Evolutionary conservation across 768 basidiomycete species (phyloP), one percentile per base, ranked within the genome.

Genomic region (Russula foetens): DNA sequence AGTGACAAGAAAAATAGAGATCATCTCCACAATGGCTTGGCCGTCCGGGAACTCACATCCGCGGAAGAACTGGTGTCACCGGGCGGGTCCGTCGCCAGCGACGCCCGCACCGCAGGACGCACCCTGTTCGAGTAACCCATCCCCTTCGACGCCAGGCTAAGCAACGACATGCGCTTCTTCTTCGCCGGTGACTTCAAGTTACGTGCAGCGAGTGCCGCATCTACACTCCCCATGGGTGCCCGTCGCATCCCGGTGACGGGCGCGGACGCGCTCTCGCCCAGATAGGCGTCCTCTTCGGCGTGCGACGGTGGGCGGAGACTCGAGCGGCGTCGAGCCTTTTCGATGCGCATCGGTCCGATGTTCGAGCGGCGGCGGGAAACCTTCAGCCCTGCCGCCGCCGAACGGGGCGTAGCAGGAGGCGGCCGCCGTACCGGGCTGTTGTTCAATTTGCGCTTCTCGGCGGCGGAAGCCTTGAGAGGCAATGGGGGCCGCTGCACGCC

Each of bases 231-330:
- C 17, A 77, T 44, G 53, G 80, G 68, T 11, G 79, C 72, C 26
- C 85, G 73, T 62, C 81, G 68, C 66, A 75, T 65, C 28, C 74
- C 75, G 19, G 44, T 9, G 23, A 26, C 19, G 3, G 58, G 50
- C n/a, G 31, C 57, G 9, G 29, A 70, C 60, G 75, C 67, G 63
- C 69, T 52, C 39, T 64, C 59, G 7, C 69, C 67, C 26, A 80
- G 80, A 35, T 47, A 62, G 29, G 45, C 21, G 71, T 74, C 26
- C 69, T 69, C 45, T 69, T 73, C n/a, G 79, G 76, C 17, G 82
- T 79, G 51, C 83, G 78, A 63, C 83, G 82, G n/a, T 24, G 86
- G 86, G 62, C 92, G 88, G 76, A 90, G 72, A 68, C 91, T 93
- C 41, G 90, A 91, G 59, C 90, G 79, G 60, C 91, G 77, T 60